A percentile compares a stretch with the other conserved stretches of the same genome.
Evolutionary conservation across 305 asterid species (phyloP).

Genomic region (Caryopteris hybrid): DNA sequence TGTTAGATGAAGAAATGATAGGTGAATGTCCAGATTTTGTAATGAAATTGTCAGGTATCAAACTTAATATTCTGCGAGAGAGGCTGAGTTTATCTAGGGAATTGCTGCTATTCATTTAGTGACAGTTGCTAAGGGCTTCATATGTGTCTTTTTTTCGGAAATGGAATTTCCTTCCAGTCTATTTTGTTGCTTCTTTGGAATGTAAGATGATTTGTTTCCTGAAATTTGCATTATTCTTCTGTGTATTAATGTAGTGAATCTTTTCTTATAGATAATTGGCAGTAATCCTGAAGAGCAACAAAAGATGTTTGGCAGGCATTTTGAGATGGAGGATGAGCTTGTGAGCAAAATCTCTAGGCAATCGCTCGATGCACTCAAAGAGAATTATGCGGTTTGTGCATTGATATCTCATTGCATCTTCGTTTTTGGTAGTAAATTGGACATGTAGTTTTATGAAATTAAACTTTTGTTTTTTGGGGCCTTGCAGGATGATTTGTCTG

Average conservation of each 20-base stretch:
- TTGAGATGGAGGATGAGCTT: conserved; percentile 89
- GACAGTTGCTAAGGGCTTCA: not conserved
- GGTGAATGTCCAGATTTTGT: too few species aligned
- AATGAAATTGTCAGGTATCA: too few species aligned
- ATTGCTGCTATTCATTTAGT: not conserved
- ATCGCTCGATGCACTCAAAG: conserved; percentile 86
- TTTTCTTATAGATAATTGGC: conserved; percentile 60
- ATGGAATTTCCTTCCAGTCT: not conserved
- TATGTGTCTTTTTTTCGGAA: not conserved
- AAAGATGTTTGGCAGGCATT: conserved; percentile 94
- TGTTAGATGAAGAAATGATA: too few species aligned
- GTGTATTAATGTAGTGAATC: not conserved
- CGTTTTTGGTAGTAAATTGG: not conserved
- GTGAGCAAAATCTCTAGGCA: conserved; percentile 84
- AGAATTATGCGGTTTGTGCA: conserved; percentile 72
- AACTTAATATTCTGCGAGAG: too few species aligned
- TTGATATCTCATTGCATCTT: not conserved
- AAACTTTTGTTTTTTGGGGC: not conserved
- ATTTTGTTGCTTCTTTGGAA: not conserved
- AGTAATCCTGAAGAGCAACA: conserved; percentile 87
- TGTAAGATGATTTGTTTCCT: not conserved
- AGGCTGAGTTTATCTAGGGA: not conserved
- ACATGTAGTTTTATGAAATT: not conserved
- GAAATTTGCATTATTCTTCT: not conserved
- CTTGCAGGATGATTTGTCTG: conserved; percentile 69